Evolutionary conservation across 768 basidiomycete genomes (phyloP).

Genomic region (Roridomyces roridus): DNA sequence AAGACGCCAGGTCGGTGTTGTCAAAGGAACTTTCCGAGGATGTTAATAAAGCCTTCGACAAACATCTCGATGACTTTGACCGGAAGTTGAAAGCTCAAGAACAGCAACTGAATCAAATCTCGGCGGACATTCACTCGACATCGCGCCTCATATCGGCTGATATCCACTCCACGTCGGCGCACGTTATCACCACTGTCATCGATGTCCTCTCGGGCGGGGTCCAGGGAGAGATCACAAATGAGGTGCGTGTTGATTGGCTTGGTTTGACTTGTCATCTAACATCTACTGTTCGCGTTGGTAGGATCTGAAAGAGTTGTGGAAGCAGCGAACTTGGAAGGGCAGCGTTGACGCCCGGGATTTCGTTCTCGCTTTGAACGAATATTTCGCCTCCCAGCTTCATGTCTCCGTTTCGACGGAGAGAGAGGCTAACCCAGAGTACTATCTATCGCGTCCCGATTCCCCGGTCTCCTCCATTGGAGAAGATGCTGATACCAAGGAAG

Average conservation of each 20-base stretch:
- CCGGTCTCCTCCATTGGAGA: too few species aligned
- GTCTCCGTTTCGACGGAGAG: too few species aligned
- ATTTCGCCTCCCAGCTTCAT: slow-evolving; percentile 1
- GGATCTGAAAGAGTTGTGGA: slow-evolving; percentile 48
- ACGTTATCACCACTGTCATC: slow-evolving; percentile 38
- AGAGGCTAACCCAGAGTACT: too few species aligned
- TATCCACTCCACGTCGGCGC: slow-evolving; percentile 27
- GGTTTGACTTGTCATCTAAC: neutral
- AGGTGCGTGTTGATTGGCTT: slow-evolving; percentile 9
- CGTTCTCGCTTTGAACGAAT: slow-evolving; percentile 32
- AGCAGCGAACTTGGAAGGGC: slow-evolving; percentile 47
- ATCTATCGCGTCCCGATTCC: too few species aligned
- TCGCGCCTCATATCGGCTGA: too few species aligned
- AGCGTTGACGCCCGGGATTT: slow-evolving; percentile 46
- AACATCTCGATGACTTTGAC: slow-evolving; percentile 40
- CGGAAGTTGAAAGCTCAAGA: slow-evolving; percentile 41
- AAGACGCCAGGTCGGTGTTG: slow-evolving; percentile 19
- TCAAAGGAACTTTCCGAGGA: slow-evolving; percentile 26
- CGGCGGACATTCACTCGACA: too few species aligned
- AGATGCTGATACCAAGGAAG: neutral
- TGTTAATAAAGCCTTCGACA: slow-evolving; percentile 31
- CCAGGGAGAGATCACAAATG: slow-evolving; percentile 39
- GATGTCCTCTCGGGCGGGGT: slow-evolving; percentile 35
- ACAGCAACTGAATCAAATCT: slow-evolving; percentile 25
- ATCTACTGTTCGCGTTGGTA: slow-evolving; percentile 5